Percentiles rank a stretch among this genome's conserved stretches.
Conservation (phyloP, 768 basidiomycete species). For the Mycena amicta region DNA sequence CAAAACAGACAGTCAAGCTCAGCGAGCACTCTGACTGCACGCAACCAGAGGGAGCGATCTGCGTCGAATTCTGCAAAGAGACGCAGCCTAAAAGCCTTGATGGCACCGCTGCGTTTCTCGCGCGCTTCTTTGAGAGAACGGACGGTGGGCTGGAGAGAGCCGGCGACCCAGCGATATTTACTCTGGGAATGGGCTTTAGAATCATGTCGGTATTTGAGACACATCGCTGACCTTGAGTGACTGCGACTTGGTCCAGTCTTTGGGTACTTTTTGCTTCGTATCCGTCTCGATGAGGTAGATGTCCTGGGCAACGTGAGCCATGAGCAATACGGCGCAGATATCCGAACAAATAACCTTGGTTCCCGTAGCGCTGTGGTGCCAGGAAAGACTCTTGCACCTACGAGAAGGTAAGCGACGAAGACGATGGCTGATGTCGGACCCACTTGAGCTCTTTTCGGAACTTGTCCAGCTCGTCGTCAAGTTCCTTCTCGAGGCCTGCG, state of each 20-base stretch:
- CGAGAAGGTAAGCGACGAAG: slow-evolving; percentile 41
- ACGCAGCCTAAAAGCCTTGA: slow-evolving; percentile 82
- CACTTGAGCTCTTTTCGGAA: slow-evolving; percentile 73
- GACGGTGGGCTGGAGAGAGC: slow-evolving; percentile 68
- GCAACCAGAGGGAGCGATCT: slow-evolving; percentile 80
- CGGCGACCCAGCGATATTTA: slow-evolving; percentile 76
- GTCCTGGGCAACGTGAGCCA: slow-evolving; percentile 57
- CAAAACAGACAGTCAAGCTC: slow-evolving; percentile 97
- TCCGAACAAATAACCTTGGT: slow-evolving; percentile 71
- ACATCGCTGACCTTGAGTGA: slow-evolving; percentile 68
- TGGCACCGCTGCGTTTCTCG: slow-evolving; percentile 78
- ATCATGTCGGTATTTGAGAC: neutral
- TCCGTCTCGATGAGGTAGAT: slow-evolving; percentile 87
- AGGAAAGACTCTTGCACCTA: slow-evolving; percentile 50
- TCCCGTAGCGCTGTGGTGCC: slow-evolving; percentile 80
- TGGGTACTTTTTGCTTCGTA: slow-evolving; percentile 64
- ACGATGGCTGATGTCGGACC: slow-evolving; percentile 18
- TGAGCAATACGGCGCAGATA: no score
- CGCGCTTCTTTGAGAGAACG: slow-evolving; percentile 90
- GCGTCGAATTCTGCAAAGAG: slow-evolving; percentile 81
- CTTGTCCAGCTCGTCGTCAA: slow-evolving; percentile 68
- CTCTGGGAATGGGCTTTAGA: slow-evolving; percentile 44
- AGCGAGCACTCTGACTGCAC: slow-evolving; percentile 82
- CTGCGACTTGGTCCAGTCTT: slow-evolving; percentile 79
- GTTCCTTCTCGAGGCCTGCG: slow-evolving; percentile 61